These are phyloP conservation scores for Aaosphaeria arxii DNA, from an alignment of 2,329 filamentous ascomycete genomes.

Conservation along the genomic window DNA sequence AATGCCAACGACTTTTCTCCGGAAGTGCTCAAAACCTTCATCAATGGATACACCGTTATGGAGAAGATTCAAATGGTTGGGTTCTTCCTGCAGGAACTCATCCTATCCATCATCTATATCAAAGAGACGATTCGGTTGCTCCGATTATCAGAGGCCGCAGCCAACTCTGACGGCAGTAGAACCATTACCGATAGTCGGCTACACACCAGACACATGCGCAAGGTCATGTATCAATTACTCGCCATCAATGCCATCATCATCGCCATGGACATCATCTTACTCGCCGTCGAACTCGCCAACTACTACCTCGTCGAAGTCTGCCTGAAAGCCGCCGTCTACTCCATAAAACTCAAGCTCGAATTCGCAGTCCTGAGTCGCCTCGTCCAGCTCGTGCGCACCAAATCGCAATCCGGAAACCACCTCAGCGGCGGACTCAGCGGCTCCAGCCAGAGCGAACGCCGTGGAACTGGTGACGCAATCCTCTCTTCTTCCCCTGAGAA, in stretches of 20 bases:
- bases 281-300: conserved; percentile 30
- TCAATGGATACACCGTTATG: conserved; percentile 40
- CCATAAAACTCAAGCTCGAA: conserved; percentile 54
- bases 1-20: conserved; percentile 35
- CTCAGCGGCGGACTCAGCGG: neutral
- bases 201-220: conserved; percentile 14
- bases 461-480: neutral
- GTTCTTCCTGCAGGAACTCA: conserved; percentile 42
- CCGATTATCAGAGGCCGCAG: conserved; percentile 19
- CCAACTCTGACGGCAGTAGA: conserved; percentile 22
- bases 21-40: conserved; percentile 22
- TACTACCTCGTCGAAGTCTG: conserved; percentile 34
- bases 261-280: conserved; percentile 25
- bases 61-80: conserved; percentile 46
- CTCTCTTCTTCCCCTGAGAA: too few relatives aligned
- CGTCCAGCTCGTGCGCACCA: conserved; percentile 30
- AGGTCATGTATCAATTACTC: conserved; percentile 34
- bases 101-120: conserved; percentile 48
- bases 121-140: conserved; percentile 51
- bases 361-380: conserved; percentile 52
- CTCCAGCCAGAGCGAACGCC: neutral
- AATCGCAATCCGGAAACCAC: neutral
- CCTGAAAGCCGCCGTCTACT: conserved; percentile 44
- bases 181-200: conserved; percentile 26
- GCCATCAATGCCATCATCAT: conserved; percentile 35